Evolutionary conservation across 2,329 filamentous ascomycete species (phyloP), one percentile per base, ranked within the genome.

Genomic region (Cercospora zeina): DNA sequence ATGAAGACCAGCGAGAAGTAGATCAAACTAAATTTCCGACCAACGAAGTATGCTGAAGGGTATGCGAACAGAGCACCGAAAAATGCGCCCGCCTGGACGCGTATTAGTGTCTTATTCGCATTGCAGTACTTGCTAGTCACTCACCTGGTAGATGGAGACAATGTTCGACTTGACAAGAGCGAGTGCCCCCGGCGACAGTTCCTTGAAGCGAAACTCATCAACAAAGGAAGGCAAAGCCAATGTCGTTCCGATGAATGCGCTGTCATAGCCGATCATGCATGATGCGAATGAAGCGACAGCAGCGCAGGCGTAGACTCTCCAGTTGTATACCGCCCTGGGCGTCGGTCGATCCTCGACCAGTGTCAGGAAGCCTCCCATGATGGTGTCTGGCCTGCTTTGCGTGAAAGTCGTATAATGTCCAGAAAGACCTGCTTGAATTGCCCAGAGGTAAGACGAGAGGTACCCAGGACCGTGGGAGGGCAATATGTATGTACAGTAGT

Each of bases 21-120:
- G 65, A 86, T 77, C 2, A 93, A 79, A 21, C 85, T 87, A 72
- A 81, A 83, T 70, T 84, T 85, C 21, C 89, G 83, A 30, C 89
- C 89, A 65, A 88, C 78, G 72, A 83, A 89, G 78, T 88, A 86
- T 31, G 83, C 86, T 34, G 85, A 82, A 8, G 79, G 65, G 68
- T 89, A 92, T 61, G 86, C 88, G 63, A 84, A 82, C 42, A 91
- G 77, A n/a, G 87, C 85, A 55, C 90, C 90, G 69, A 93, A 93
- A 78, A 95, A 93, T 63, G 89, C 89, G 62, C 90, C 90, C 9
- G 90, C 90, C 76, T 93, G 39, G 45, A 2, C n/a, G 5, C 10
- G 30, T 24, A 50, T 55, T 30, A 60, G 54, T 11, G 49, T 33
- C 9, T 1, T 27, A 9, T n/a, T 11, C 19, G n/a, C 14, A 24